phyloP scores from a whole-genome alignment of 805 yeast genomes.

The Ogataea corticis region DNA sequence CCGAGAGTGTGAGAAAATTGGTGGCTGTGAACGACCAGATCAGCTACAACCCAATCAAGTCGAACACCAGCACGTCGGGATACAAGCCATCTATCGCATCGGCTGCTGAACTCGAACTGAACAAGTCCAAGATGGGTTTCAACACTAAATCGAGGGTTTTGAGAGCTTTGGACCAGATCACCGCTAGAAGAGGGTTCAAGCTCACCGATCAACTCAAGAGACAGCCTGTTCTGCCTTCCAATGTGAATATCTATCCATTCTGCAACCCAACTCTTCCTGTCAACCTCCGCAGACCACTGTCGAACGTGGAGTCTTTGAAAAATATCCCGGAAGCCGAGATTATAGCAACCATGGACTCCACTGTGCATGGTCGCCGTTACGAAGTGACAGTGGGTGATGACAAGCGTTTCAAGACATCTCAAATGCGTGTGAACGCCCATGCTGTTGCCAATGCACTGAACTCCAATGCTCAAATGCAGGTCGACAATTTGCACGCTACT shows the following conservation, averaged over 20 bases:
- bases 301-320: slow-evolving; percentile 13
- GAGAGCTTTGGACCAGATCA: slow-evolving; percentile 30
- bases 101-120: slow-evolving; percentile 24
- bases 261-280: slow-evolving; percentile 25
- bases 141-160: slow-evolving; percentile 29
- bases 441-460: slow-evolving; percentile 33
- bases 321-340: slow-evolving; percentile 23
- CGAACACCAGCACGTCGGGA: background rate
- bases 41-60: slow-evolving; percentile 5
- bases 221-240: slow-evolving; percentile 21
- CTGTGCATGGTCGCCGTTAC: slow-evolving; percentile 30
- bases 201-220: slow-evolving; percentile 14
- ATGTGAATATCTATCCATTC: slow-evolving; percentile 25
- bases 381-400: slow-evolving; percentile 25
- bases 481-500: slow-evolving; percentile 23
- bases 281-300: slow-evolving; percentile 17
- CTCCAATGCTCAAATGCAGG: slow-evolving; percentile 33
- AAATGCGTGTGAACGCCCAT: slow-evolving; percentile 29
- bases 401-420: slow-evolving; percentile 25
- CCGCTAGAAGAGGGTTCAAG: slow-evolving; percentile 25
- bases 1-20: slow-evolving; percentile 9
- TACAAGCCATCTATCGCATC: slow-evolving; percentile 10
- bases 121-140: slow-evolving; percentile 30
- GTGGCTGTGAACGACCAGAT: slow-evolving; percentile 2
- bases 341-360: slow-evolving; percentile 21